Evolutionary conservation across 1,139 yeast species (phyloP).

Genomic region (Yamadazyma membranifaciens): DNA sequence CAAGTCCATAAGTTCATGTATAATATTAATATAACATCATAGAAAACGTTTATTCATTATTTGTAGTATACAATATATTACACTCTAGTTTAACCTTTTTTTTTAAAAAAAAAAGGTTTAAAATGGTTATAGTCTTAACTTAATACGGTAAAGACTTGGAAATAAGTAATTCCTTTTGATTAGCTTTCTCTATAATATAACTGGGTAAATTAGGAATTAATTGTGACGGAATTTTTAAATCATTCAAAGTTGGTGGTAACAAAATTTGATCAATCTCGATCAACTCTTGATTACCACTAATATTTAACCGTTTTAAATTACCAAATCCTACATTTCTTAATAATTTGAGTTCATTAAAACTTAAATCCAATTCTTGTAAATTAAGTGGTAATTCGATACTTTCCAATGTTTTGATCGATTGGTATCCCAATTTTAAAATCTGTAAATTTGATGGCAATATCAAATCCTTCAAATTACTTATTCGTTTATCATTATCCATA

Average conservation of each 20-base stretch:
- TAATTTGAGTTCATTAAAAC: slow-evolving; percentile 41
- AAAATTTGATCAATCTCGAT: slow-evolving; percentile 37
- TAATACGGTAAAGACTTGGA: slow-evolving; percentile 27
- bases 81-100: background rate
- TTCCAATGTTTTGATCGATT: slow-evolving; percentile 39
- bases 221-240: slow-evolving; percentile 37
- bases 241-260: slow-evolving; percentile 39
- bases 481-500: slow-evolving; percentile 42
- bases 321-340: slow-evolving; percentile 40
- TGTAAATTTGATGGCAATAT: slow-evolving; percentile 36
- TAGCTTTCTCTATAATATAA: slow-evolving; percentile 42
- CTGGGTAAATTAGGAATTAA: slow-evolving; percentile 38
- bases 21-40: slow-evolving; percentile 8
- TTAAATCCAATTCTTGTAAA: slow-evolving; percentile 32
- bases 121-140: no score
- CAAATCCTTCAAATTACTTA: slow-evolving; percentile 45
- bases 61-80: slow-evolving; percentile 1
- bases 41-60: slow-evolving; percentile 1
- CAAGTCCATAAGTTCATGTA: slow-evolving; percentile 4
- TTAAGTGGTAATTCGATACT: slow-evolving; percentile 38
- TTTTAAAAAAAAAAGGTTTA: background rate
- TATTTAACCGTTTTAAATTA: slow-evolving; percentile 33
- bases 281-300: slow-evolving; percentile 46
- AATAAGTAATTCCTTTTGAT: slow-evolving; percentile 31
- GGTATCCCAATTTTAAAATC: slow-evolving; percentile 40